Conservation (phyloP, 139 green algal genomes). For the Parachlorella kessleri region DNA sequence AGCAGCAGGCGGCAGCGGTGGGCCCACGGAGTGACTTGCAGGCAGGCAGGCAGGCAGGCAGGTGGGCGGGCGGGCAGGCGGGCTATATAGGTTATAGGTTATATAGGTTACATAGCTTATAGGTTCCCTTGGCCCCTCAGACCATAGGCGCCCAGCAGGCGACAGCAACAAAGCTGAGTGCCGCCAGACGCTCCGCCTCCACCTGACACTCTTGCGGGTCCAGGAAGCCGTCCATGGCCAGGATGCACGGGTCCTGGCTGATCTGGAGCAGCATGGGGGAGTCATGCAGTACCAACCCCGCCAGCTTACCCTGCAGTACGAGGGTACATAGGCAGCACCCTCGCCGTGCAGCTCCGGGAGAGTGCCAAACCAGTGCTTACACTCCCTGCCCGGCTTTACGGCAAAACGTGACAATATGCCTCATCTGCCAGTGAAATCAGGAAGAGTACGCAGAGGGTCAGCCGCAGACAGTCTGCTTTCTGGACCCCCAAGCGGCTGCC, state of each 20-base stretch:
- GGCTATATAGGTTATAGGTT: background rate
- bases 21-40: too few relatives aligned
- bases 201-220: background rate
- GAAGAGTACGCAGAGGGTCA: too few relatives aligned
- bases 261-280: slow-evolving; percentile 13
- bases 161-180: background rate
- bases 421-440: slow-evolving; percentile 14
- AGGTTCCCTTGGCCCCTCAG: background rate
- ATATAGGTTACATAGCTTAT: background rate
- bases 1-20: too few relatives aligned
- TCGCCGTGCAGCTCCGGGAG: background rate
- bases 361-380: background rate
- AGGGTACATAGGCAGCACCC: too few relatives aligned
- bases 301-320: background rate
- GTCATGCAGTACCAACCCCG: slow-evolving; percentile 17
- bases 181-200: too few relatives aligned
- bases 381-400: background rate
- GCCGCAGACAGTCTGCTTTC: too few relatives aligned
- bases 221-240: slow-evolving; percentile 19
- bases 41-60: too few relatives aligned
- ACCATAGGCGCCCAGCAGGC: background rate
- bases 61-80: too few relatives aligned
- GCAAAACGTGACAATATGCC: background rate
- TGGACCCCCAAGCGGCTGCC: too few relatives aligned
- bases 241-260: slow-evolving; percentile 14